These are phyloP conservation scores for Musa schizocarpa DNA, from an alignment of 176 grass and related monocot species.

Conservation along the genomic window DNA sequence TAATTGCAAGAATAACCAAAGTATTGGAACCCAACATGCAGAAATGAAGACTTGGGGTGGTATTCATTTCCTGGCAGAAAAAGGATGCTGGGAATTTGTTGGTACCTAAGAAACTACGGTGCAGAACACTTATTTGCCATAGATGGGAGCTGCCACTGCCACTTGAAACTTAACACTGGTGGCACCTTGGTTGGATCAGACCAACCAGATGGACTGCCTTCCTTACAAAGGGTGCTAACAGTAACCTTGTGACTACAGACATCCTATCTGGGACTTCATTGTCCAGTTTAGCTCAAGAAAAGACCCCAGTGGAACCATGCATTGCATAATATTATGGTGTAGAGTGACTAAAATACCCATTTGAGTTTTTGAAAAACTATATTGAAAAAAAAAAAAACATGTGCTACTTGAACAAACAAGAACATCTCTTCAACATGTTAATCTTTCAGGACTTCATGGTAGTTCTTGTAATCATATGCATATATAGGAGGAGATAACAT, in stretches of 20 bases:
- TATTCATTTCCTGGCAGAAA: not conserved
- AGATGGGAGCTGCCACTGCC: not conserved
- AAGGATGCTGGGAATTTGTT: not conserved
- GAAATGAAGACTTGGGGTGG: not conserved
- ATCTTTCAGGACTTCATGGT: too few species aligned
- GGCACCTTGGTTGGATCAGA: not conserved
- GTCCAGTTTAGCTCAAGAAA: conserved; percentile 9
- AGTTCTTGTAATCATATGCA: too few species aligned
- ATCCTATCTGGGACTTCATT: not conserved
- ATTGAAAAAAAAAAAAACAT: too few species aligned
- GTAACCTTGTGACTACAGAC: not conserved
- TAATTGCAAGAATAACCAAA: conserved; percentile 10
- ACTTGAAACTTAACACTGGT: not conserved
- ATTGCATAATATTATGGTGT: too few species aligned
- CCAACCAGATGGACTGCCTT: too few species aligned
- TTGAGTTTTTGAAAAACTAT: too few species aligned
- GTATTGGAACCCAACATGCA: too few species aligned
- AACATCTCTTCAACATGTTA: too few species aligned
- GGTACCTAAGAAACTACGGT: not conserved
- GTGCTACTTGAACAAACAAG: too few species aligned
- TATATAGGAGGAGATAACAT: too few species aligned
- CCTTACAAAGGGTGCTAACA: not conserved
- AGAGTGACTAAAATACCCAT: too few species aligned
- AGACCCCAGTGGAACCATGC: not conserved
- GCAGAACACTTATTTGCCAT: not conserved